Base-by-base conservation (phyloP, 2,329 filamentous ascomycete genomes). In the Alternaria brassicae region DNA sequence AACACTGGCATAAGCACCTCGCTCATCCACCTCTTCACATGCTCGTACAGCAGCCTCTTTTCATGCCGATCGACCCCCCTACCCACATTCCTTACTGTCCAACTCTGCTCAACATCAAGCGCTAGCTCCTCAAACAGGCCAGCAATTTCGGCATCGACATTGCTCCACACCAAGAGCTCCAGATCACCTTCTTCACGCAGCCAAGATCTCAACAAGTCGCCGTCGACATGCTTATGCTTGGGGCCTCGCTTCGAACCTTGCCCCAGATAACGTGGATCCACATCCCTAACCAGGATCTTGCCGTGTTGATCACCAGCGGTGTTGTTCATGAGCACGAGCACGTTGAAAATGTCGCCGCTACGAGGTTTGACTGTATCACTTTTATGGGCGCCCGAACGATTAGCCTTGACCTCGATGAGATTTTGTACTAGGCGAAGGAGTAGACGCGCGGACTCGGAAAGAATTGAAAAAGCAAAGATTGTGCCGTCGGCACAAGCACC, bases 371-470 rank as follows among this genome's bases (percentile, higher is more conserved):
- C 27, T 0, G 62, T 57, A 8, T 44, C 61, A 50, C 62, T 62
- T 13, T 64, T 65, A 2, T 60, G 58, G 8, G 50, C 50, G 6
- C 60, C 62, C 4, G 69, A 60, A 7, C 66, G 61, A 3, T 47
- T 59, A 7, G 54, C 50, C 45, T 72, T 71, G 9, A 58, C 64
- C 32, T 71, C 66, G 25, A 77, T 68, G 30, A 96, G 74, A 58
- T 90, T 89, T 70, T 96, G 89, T 1, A 97, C 73, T 62, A 94
- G 87, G 57, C 85, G 84, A 5, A 98, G 81, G 4, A 96, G 81
- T 6, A 84, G 83, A 86, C 89, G 91, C 7, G 89, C 84, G 2
- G 85, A 77, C 17, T 84, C 70, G 9, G 83, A 80, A 0, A 98
- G 78, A 13, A 93, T 78, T 1, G 85, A 85, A 67, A 97, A 89